Conservation (phyloP, 208 protist species). For the Endotrypanum monterogeii region DNA sequence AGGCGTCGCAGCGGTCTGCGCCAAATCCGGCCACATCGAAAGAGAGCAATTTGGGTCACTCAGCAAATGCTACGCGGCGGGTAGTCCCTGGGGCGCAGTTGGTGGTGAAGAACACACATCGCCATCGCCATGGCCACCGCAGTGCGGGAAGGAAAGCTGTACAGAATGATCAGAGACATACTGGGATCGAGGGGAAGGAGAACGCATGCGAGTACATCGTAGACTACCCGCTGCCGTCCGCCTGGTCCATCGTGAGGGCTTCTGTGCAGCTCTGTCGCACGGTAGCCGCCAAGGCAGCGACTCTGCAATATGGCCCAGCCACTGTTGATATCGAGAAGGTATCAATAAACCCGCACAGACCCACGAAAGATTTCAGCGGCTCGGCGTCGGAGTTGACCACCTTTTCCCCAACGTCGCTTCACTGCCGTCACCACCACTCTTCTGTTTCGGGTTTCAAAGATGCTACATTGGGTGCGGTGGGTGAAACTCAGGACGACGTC, state of each 20-base stretch:
- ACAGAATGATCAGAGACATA: background rate
- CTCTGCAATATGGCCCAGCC: background rate
- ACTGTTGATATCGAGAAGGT: background rate
- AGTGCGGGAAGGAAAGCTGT: background rate
- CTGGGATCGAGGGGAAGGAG: background rate
- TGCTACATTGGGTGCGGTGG: slow-evolving; percentile 1
- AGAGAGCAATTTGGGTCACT: background rate
- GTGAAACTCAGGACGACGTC: background rate
- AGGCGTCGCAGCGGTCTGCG: background rate
- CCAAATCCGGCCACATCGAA: background rate
- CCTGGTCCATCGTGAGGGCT: slow-evolving; percentile 8
- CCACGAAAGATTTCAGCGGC: background rate
- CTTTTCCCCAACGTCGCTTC: background rate
- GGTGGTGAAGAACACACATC: slow-evolving; percentile 14
- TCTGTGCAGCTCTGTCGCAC: slow-evolving; percentile 25
- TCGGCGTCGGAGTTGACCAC: background rate
- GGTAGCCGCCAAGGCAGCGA: slow-evolving; percentile 1
- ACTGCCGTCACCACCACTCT: slow-evolving; percentile 4
- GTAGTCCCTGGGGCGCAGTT: slow-evolving; percentile 24
- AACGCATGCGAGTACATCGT: background rate
- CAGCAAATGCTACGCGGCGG: slow-evolving; percentile 1
- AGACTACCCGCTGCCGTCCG: slow-evolving; percentile 9
- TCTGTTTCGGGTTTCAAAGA: background rate
- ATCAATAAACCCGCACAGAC: background rate
- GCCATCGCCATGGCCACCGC: slow-evolving; percentile 19